These are phyloP conservation scores for Trifolium repens DNA, from an alignment of 306 rosid genomes.

Conservation along the genomic window DNA sequence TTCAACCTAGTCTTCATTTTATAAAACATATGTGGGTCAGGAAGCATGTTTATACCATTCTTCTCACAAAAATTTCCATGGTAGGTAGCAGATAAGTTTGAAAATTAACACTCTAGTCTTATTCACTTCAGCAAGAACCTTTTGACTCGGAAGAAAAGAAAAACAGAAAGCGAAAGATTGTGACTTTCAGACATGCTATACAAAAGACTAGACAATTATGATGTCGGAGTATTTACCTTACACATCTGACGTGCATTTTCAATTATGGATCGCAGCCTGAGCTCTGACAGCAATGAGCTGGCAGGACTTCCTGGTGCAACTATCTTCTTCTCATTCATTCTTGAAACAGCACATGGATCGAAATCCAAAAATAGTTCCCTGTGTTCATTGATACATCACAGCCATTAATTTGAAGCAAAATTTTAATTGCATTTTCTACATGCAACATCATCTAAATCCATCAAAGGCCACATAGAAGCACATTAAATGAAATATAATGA, in stretches of 20 bases:
- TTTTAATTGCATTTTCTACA: slow-evolving; percentile 20
- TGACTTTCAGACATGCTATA: slow-evolving; percentile 18
- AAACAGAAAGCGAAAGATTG: slow-evolving; percentile 8
- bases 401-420: slow-evolving; percentile 36
- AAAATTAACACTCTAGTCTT: slow-evolving; percentile 33
- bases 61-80: slow-evolving; percentile 36
- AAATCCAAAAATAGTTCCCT: slow-evolving; percentile 75
- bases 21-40: slow-evolving; percentile 39
- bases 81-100: slow-evolving; percentile 50
- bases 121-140: slow-evolving; percentile 29
- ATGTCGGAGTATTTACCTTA: slow-evolving; percentile 53
- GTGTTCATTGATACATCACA: slow-evolving; percentile 42
- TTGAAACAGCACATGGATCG: slow-evolving; percentile 66
- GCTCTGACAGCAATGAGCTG: slow-evolving; percentile 69
- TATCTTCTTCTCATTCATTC: slow-evolving; percentile 67
- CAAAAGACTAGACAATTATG: slow-evolving; percentile 11
- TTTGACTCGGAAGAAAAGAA: slow-evolving; percentile 19
- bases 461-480: slow-evolving; percentile 32
- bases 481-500: slow-evolving; percentile 29
- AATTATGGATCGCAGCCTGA: slow-evolving; percentile 67
- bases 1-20: slow-evolving; percentile 32
- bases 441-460: slow-evolving; percentile 25
- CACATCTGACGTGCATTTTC: slow-evolving; percentile 80
- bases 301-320: slow-evolving; percentile 64
- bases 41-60: slow-evolving; percentile 34